phyloP scores from a whole-genome alignment of 1,284 basidiomycete species.

The Ustilago crameri region DNA sequence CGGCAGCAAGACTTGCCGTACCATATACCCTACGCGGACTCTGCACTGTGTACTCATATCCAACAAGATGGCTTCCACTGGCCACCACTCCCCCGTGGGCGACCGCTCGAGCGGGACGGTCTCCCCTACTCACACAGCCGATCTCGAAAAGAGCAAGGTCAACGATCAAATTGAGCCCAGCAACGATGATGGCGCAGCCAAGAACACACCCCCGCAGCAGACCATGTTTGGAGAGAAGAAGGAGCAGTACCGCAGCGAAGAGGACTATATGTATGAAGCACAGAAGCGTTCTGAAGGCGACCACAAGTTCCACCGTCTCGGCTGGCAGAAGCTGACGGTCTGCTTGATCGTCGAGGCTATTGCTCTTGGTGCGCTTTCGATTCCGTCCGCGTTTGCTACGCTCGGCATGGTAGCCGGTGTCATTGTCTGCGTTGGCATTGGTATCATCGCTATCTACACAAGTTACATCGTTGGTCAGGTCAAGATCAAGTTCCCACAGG shows the following conservation, averaged over 20 bases:
- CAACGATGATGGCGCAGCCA: slow-evolving; percentile 13
- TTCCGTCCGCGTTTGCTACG: slow-evolving; percentile 54
- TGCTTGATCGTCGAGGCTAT: slow-evolving; percentile 63
- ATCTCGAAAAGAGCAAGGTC: slow-evolving; percentile 31
- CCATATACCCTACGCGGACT: background rate
- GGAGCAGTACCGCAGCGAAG: slow-evolving; percentile 51
- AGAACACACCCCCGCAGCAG: slow-evolving; percentile 12
- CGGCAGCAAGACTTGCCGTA: background rate
- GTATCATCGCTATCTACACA: slow-evolving; percentile 59
- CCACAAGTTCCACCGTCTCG: slow-evolving; percentile 56
- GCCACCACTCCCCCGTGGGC: slow-evolving; percentile 17
- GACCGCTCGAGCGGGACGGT: slow-evolving; percentile 31
- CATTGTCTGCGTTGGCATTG: slow-evolving; percentile 50
- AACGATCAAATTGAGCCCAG: slow-evolving; percentile 22
- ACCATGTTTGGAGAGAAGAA: slow-evolving; percentile 52
- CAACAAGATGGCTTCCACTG: slow-evolving; percentile 36
- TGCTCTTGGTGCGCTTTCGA: slow-evolving; percentile 55
- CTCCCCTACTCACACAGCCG: slow-evolving; percentile 32
- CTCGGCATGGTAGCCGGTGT: slow-evolving; percentile 60
- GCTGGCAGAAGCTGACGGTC: slow-evolving; percentile 57
- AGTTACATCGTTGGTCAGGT: slow-evolving; percentile 54
- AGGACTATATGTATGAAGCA: slow-evolving; percentile 54
- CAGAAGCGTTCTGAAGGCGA: slow-evolving; percentile 47
- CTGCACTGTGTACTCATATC: background rate
- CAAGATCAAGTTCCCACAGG: slow-evolving; percentile 53